A percentile compares a stretch with the other conserved stretches of the same genome.
phyloP scores from a whole-genome alignment of 768 basidiomycete species.

The Crassisporium funariophilum region DNA sequence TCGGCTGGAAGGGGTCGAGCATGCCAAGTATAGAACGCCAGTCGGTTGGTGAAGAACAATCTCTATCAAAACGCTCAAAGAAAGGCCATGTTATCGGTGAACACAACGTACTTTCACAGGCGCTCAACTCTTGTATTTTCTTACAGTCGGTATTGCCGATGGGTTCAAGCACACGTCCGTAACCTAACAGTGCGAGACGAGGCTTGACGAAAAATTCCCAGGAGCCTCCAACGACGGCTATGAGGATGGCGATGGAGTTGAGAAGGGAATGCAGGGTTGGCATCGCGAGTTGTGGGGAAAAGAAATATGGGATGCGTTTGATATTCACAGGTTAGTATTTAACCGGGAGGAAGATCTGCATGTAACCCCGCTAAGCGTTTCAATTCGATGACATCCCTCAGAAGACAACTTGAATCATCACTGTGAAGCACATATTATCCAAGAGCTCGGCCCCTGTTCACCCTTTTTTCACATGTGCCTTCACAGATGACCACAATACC shows the following conservation, averaged over 20 bases:
- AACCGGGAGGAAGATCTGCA: background rate
- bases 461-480: no score
- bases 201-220: slow-evolving; percentile 54
- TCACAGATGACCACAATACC: no score
- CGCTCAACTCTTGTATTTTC: slow-evolving; percentile 53
- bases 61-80: slow-evolving; percentile 38
- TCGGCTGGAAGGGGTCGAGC: slow-evolving; percentile 53
- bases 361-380: no score
- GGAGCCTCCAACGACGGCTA: slow-evolving; percentile 43
- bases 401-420: no score
- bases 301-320: background rate
- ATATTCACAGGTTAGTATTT: background rate
- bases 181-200: slow-evolving; percentile 41
- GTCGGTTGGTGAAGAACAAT: slow-evolving; percentile 57
- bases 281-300: slow-evolving; percentile 3
- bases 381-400: no score
- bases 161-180: slow-evolving; percentile 44
- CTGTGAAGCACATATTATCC: no score
- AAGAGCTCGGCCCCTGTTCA: no score
- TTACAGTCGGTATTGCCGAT: slow-evolving; percentile 53
- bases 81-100: background rate
- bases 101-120: slow-evolving; percentile 62
- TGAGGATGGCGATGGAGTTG: slow-evolving; percentile 33
- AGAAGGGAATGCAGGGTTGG: slow-evolving; percentile 18
- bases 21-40: slow-evolving; percentile 64